phyloP scores from a whole-genome alignment of 179 eudicot species.

The Beta corolliflora region DNA sequence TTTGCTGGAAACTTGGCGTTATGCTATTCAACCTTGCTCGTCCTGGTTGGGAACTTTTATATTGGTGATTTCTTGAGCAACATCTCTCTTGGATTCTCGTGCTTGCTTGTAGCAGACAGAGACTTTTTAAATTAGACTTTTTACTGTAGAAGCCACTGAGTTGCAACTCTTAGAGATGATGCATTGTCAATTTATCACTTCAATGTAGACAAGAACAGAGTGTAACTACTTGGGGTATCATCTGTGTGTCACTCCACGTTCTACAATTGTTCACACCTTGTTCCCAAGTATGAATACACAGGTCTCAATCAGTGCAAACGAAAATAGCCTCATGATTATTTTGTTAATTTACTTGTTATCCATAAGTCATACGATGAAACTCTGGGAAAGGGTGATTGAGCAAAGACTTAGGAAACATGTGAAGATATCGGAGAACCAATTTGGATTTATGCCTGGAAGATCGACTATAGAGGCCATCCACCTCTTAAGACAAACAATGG shows the following conservation, averaged over 20 bases:
- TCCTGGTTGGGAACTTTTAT: no score
- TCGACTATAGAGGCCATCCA: no score
- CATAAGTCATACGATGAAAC: no score
- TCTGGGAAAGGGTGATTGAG: no score
- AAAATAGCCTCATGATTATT: not conserved
- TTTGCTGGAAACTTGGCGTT: not conserved
- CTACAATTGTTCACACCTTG: not conserved
- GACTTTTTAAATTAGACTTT: not conserved
- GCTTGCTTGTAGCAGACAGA: not conserved
- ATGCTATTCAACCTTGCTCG: not conserved
- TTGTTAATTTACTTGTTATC: not conserved
- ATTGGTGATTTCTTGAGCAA: no score
- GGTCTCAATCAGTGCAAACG: not conserved
- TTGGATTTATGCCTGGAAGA: no score
- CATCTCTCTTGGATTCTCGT: no score
- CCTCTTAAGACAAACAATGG: no score
- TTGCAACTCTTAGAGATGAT: not conserved
- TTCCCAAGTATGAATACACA: slow-evolving; percentile 1
- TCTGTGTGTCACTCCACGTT: not conserved
- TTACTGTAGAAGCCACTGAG: not conserved
- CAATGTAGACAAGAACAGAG: not conserved
- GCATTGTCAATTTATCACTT: not conserved
- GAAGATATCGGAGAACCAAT: no score
- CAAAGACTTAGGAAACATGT: no score
- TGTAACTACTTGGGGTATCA: not conserved